phyloP scores from a whole-genome alignment of 106 monocot species.

The Dioscorea zingiberensis region DNA sequence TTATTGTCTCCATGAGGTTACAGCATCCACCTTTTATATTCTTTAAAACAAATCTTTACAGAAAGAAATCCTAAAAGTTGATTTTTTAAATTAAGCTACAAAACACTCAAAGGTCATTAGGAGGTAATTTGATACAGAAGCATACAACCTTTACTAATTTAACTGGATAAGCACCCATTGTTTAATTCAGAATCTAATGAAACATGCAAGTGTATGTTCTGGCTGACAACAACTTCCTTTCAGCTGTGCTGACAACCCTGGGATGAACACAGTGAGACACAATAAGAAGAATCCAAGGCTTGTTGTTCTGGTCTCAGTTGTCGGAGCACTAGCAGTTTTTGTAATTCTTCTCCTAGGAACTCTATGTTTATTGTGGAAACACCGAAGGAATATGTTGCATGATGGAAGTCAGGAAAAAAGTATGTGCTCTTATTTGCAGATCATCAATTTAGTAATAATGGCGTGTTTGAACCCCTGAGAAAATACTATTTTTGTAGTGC shows the following conservation, averaged over 20 bases:
- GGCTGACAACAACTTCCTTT: slow-evolving; percentile 1
- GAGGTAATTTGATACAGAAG: too few relatives aligned
- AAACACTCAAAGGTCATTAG: too few relatives aligned
- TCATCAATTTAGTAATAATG: background rate
- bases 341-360: slow-evolving; percentile 13
- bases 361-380: slow-evolving; percentile 15
- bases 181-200: too few relatives aligned
- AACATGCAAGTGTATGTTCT: too few relatives aligned
- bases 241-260: slow-evolving; percentile 29
- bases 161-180: too few relatives aligned
- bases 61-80: too few relatives aligned
- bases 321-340: slow-evolving; percentile 8
- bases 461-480: too few relatives aligned
- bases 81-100: too few relatives aligned
- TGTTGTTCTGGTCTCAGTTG: slow-evolving; percentile 5
- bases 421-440: slow-evolving; percentile 3
- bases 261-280: slow-evolving; percentile 1
- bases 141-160: too few relatives aligned
- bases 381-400: slow-evolving; percentile 1
- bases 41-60: too few relatives aligned
- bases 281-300: slow-evolving; percentile 4
- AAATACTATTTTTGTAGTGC: background rate
- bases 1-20: too few relatives aligned
- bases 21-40: too few relatives aligned
- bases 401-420: slow-evolving; percentile 8